Percentiles rank a stretch among this genome's conserved stretches.
These are phyloP conservation scores for Pestalotiopsis sp. DNA, from an alignment of 2,329 filamentous ascomycete genomes.

Conservation along the genomic window DNA sequence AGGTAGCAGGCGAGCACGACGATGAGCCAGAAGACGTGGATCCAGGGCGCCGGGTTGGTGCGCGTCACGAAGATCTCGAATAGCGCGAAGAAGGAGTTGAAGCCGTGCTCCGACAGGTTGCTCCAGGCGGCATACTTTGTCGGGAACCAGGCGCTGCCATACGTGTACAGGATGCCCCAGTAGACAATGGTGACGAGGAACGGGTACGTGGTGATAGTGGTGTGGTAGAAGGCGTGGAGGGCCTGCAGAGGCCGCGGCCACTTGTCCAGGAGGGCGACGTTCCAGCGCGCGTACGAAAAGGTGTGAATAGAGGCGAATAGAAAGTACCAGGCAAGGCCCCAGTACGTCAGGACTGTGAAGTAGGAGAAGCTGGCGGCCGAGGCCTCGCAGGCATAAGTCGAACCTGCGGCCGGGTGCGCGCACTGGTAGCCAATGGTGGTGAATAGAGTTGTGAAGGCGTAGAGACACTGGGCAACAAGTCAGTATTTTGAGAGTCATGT, in stretches of 20 bases:
- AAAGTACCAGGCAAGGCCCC: constrained; percentile 81
- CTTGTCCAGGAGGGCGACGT: constrained; percentile 55
- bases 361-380: constrained; percentile 68
- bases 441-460: constrained; percentile 69
- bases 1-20: constrained; percentile 73
- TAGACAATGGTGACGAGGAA: constrained; percentile 71
- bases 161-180: constrained; percentile 67
- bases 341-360: constrained; percentile 82
- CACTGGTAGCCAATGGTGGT: constrained; percentile 68
- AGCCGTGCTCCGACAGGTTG: constrained; percentile 71
- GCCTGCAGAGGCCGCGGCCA: constrained; percentile 63
- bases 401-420: constrained; percentile 41
- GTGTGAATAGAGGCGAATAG: constrained; percentile 69
- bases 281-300: constrained; percentile 59
- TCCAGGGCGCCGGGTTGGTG: constrained; percentile 56
- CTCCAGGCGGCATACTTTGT: constrained; percentile 57
- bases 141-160: constrained; percentile 61
- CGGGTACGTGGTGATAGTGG: constrained; percentile 62
- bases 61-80: constrained; percentile 72
- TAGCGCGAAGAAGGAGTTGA: constrained; percentile 75
- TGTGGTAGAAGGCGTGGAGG: constrained; percentile 65
- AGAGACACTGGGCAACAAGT: constrained; percentile 43
- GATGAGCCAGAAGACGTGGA: constrained; percentile 68
- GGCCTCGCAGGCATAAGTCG: constrained; percentile 36
- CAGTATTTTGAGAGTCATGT: no score